Percentiles rank a stretch among this genome's conserved stretches.
These are phyloP conservation scores for Coccomyxa sp. DNA, from an alignment of 139 green algal genomes.

Conservation along the genomic window DNA sequence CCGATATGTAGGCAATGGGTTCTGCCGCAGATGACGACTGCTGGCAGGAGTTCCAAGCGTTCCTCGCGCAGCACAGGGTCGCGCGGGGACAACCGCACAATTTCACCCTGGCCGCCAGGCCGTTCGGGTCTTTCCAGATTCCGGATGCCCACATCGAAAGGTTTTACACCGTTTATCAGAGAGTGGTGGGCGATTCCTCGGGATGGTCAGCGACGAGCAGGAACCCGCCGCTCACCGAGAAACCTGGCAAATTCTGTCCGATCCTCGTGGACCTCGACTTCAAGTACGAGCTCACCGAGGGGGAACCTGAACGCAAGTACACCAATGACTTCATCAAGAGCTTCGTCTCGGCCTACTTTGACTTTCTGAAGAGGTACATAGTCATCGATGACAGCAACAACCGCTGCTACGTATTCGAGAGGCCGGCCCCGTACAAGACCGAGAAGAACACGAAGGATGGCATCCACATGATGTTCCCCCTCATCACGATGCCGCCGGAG, in stretches of 20 bases:
- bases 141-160: constrained; percentile 7
- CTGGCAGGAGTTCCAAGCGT: background rate
- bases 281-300: constrained; percentile 15
- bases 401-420: constrained; percentile 15
- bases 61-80: background rate
- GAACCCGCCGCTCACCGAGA: constrained; percentile 13
- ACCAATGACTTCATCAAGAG: constrained; percentile 7
- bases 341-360: constrained; percentile 13
- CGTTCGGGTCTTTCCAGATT: constrained; percentile 13
- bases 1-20: background rate
- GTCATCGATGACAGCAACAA: constrained; percentile 9
- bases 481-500: background rate
- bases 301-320: constrained; percentile 6
- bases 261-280: constrained; percentile 13
- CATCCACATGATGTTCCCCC: constrained; percentile 11
- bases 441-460: constrained; percentile 11
- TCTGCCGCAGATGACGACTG: background rate
- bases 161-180: constrained; percentile 11
- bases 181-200: constrained; percentile 1
- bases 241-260: constrained; percentile 10
- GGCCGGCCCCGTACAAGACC: constrained; percentile 4
- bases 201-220: background rate
- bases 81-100: constrained; percentile 9
- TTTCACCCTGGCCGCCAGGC: constrained; percentile 6
- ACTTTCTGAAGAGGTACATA: constrained; percentile 15